These are phyloP conservation scores for Penicillium silybi DNA, from an alignment of 495 filamentous ascomycete species.

Conservation along the genomic window DNA sequence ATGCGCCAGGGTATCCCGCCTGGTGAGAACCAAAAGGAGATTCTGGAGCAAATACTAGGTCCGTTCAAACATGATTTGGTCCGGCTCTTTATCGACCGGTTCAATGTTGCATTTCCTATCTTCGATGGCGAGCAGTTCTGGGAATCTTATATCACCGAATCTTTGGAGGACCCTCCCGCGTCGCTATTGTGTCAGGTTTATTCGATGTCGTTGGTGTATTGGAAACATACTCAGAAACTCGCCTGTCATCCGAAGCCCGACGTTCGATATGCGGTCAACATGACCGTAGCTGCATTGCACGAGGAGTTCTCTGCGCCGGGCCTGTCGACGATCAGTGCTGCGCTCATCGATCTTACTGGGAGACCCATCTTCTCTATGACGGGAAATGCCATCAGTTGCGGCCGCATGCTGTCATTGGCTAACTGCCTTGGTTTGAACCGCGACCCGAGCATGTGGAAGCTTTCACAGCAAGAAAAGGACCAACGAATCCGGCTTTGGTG, in stretches of 20 bases:
- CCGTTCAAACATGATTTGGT: constrained; percentile 50
- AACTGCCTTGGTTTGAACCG: constrained; percentile 51
- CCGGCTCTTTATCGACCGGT: constrained; percentile 46
- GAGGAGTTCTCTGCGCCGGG: constrained; percentile 50
- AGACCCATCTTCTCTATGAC: constrained; percentile 51
- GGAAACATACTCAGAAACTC: constrained; percentile 45
- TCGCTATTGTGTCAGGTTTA: constrained; percentile 52
- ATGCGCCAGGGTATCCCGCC: constrained; percentile 46
- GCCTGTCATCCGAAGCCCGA: constrained; percentile 47
- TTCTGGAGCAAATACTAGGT: constrained; percentile 52
- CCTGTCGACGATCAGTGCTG: constrained; percentile 47
- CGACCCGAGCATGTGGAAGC: constrained; percentile 46
- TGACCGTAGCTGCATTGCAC: constrained; percentile 48
- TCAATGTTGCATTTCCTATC: constrained; percentile 52
- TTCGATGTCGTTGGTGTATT: constrained; percentile 50
- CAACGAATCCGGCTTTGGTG: constrained; percentile 50
- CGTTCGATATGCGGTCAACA: constrained; percentile 48
- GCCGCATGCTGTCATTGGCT: constrained; percentile 46
- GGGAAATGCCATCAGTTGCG: constrained; percentile 49
- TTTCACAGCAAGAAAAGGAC: constrained; percentile 45
- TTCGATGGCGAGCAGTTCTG: constrained; percentile 49
- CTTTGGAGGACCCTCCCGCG: constrained; percentile 42
- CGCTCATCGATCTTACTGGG: constrained; percentile 46
- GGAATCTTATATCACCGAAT: constrained; percentile 41
- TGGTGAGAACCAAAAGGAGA: constrained; percentile 50